Base-by-base conservation (phyloP, 179 eudicot genomes). In the Gypsophila paniculata region DNA sequence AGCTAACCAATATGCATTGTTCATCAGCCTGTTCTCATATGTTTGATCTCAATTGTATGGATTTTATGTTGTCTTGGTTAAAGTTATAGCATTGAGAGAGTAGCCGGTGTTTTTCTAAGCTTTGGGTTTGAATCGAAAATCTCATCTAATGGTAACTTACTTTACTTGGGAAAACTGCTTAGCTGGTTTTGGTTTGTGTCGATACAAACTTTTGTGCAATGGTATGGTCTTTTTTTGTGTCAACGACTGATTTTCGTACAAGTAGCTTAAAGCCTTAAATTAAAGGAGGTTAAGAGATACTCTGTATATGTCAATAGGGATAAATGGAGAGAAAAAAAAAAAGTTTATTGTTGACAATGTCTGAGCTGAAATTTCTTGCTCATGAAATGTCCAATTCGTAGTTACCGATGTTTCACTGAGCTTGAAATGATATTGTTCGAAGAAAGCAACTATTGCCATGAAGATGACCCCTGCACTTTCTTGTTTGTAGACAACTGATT, bases 401-500 rank as follows among this genome's bases (percentile, higher is more conserved):
- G 1, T 21, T 44, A 13, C 55, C n/a, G 5, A n/a, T 53, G 21
- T 36, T 63, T 17, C 36, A 32, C n/a, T 55, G 14, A 32, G 18
- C 49, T 13, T 19, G 62, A 38, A 63, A 39, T 42, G 22, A 18
- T 25, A 19, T 68, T 60, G 46, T 12, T 22, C 9, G 4, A 59
- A 59, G 38, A 26, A 73, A 61, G 46, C 23, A 62, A 39, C 55
- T 54, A 11, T 64, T 68, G 32, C 54, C n/a, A 46, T 25, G 2
- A 3, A 55, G 54, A 22, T 70, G 52, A 74, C 55, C 26, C 12
- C 55, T 59, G 7, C 46, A 25, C 25, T 61, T 17, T 72, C 52
- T 59, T 65, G 53, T 61, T 18, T 80, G 70, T 86, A 94, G 99
- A 82, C 83, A 54, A 86, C 84, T 75, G 99, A 94, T 70, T 25